Evolutionary conservation across 306 rosid species (phyloP).

Genomic region (Astragalus membranaceus): DNA sequence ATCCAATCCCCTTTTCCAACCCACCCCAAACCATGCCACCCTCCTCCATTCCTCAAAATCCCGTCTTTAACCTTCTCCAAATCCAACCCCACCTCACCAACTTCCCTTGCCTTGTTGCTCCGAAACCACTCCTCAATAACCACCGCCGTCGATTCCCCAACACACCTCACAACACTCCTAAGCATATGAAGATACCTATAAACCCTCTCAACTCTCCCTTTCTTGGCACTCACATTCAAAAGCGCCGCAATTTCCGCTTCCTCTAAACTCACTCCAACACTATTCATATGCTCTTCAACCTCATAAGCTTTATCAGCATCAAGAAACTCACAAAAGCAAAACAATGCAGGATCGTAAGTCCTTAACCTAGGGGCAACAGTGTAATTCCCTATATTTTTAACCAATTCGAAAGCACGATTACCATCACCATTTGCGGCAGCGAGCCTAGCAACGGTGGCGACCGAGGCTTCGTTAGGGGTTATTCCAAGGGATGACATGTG

Average conservation of each 20-base stretch:
- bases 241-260: conserved; percentile 67
- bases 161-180: conserved; percentile 52
- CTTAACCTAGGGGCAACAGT: conserved; percentile 51
- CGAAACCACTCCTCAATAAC: conserved; percentile 72
- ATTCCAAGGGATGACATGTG: conserved; percentile 38
- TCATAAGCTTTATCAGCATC: conserved; percentile 71
- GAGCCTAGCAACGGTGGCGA: conserved; percentile 66
- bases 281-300: conserved; percentile 60
- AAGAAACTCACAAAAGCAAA: conserved; percentile 50
- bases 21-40: conserved; percentile 96
- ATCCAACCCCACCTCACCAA: conserved; percentile 42
- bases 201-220: conserved; percentile 50
- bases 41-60: conserved; percentile 69
- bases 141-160: conserved; percentile 43
- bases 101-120: conserved; percentile 37
- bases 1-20: conserved; percentile 76
- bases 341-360: conserved; percentile 66
- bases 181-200: conserved; percentile 75
- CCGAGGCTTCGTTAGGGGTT: conserved; percentile 70
- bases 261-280: conserved; percentile 45
- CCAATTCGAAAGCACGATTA: conserved; percentile 50
- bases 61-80: conserved; percentile 30
- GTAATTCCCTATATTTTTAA: conserved; percentile 39
- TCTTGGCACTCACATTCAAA: conserved; percentile 49
- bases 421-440: conserved; percentile 69